Base-by-base conservation (phyloP, 495 filamentous ascomycete genomes). In the Hypoxylon rickii region DNA sequence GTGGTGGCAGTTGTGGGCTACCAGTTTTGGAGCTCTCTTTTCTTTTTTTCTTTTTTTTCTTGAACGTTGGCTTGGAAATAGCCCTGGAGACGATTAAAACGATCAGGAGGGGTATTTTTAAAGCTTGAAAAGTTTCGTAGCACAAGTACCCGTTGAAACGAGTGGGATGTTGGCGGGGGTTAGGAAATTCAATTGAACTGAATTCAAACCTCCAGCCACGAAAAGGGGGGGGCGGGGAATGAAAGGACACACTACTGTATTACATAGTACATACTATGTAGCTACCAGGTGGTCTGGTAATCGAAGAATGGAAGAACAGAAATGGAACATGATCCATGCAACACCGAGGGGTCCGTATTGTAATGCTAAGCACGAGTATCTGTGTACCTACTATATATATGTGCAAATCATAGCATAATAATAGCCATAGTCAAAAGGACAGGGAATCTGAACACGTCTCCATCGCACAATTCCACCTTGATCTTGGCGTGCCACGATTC, bases 251-350 rank as follows among this genome's bases (percentile, higher is more conserved):
- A 31, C 15, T 24, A 17, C n/a, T n/a, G n/a, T n/a, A n/a, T n/a
- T 29, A 29, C 24, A 4, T 10, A 29, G 24, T 29, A 29, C 24
- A 4, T 29, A 29, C 4, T 29, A 29, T 29, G 4, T 29, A 7
- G 2, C 11, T 29, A 4, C 24, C 24, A 29, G 24, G 24, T 4
- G 4, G 24, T 29, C 10, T 20, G 31, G 34, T 33, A 22, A 46
- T 52, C 29, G 47, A 62, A 56, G 48, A 58, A 47, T 58, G 32
- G 58, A 58, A 63, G 59, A 63, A 63, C 43, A 45, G 48, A 48
- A 22, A 61, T 50, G 37, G 55, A 58, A 52, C 44, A 4, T 29
- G 24, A 16, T 5, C n/a, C 37, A 39, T 37, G 36, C 33, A 38
- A 60, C 40, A 40, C 48, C 53, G 59, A 63, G 59, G 48, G 59